A percentile compares a stretch with the other conserved stretches of the same genome.
These are phyloP conservation scores for Torulaspora gathmanii DNA, from an alignment of 805 yeast genomes.

Conservation along the genomic window DNA sequence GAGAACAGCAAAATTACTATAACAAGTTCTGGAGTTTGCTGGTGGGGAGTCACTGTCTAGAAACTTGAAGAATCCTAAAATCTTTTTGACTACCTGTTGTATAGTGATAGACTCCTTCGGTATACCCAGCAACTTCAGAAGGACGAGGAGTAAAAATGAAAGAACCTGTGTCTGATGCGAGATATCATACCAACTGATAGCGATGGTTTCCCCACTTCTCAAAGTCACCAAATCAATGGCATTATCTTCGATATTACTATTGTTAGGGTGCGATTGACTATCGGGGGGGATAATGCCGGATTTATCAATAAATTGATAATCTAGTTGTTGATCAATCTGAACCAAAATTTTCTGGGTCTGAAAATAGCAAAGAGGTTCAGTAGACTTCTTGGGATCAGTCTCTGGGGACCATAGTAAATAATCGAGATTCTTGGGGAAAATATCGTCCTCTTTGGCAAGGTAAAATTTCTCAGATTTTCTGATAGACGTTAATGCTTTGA, in stretches of 20 bases:
- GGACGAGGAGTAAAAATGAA: conserved; percentile 33
- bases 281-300: conserved; percentile 34
- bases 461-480: conserved; percentile 25
- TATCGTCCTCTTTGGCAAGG: conserved; percentile 19
- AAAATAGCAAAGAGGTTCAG: conserved; percentile 29
- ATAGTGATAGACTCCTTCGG: conserved; percentile 33
- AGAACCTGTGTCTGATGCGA: conserved; percentile 38
- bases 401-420: conserved; percentile 31
- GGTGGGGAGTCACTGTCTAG: conserved; percentile 37
- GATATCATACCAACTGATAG: conserved; percentile 38
- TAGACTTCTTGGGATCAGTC: conserved; percentile 13
- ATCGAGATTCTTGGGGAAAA: conserved; percentile 27
- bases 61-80: conserved; percentile 34
- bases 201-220: conserved; percentile 28
- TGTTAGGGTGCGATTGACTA: conserved; percentile 35
- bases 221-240: conserved; percentile 34
- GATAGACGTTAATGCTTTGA: conserved; percentile 30
- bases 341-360: conserved; percentile 33
- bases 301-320: conserved; percentile 35
- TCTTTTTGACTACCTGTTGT: conserved; percentile 34
- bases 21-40: conserved; percentile 35
- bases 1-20: conserved; percentile 36
- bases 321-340: conserved; percentile 35
- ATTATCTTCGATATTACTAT: conserved; percentile 32
- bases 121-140: conserved; percentile 32